Base-by-base conservation (phyloP, 768 basidiomycete species). In the Clavulina sp. region DNA sequence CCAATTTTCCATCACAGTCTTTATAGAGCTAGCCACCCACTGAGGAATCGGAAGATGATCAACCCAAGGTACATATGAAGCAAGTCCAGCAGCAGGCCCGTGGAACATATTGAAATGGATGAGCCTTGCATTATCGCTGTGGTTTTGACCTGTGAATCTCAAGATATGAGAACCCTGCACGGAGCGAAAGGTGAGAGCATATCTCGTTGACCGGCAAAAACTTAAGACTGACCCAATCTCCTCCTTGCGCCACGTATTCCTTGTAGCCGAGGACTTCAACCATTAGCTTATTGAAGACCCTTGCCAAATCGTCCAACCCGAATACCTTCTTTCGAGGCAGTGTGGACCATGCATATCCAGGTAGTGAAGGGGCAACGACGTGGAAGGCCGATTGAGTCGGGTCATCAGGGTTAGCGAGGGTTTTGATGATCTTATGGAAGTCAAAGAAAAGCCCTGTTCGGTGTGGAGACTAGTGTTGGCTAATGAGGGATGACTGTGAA, bases 101-200 rank as follows among this genome's bases (percentile, higher is more conserved):
- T 53, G 49, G 33, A 58, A 59, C 57, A 57, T 56, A 41, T 59
- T 59, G 57, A 59, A 57, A 48, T 59, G 58, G 24, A 56, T 30
- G 19, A 57, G 26, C 36, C 48, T 57, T 9, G 52, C 52, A n/a
- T 29, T 31, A 28, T 47, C 46, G 21, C 52, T 52, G 50, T 53
- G 55, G 6, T 56, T 40, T 21, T 28, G 34, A 19, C 52, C 57
- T 19, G 57, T 53, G 7, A 50, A 41, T 6, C 58, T 41, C n/a
- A 59, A 52, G 44, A 59, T 57, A 40, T 46, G 13, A 26, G 43
- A 9, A 46, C 43, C 43, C 43, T 46, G 24, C n/a, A n/a, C n/a
- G n/a, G n/a, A n/a, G n/a, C n/a, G n/a, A n/a, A n/a, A n/a, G n/a
- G n/a, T n/a, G n/a, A n/a, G n/a, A n/a, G n/a, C n/a, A n/a, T n/a